Percentiles rank a stretch among this genome's conserved stretches.
Conservation (phyloP, 2,329 filamentous ascomycete genomes). For the Plenodomus biglobosus region DNA sequence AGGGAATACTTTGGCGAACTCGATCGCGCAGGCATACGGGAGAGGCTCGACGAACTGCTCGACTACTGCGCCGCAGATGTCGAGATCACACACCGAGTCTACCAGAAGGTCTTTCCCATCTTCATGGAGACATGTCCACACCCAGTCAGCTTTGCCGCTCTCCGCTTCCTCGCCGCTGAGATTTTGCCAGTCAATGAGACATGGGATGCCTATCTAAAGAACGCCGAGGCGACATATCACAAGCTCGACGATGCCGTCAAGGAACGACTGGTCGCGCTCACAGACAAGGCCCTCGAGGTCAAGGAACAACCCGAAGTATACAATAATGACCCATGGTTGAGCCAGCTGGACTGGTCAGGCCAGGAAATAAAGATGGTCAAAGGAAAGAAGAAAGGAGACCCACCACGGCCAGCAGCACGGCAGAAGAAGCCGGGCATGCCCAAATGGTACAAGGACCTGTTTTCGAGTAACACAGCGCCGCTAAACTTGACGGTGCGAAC, state of each 20-base stretch:
- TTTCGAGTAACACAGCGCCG: conserved; percentile 64
- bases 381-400: conserved; percentile 82
- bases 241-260: conserved; percentile 75
- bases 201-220: conserved; percentile 83
- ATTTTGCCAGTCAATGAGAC: conserved; percentile 86
- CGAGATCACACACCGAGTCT: conserved; percentile 88
- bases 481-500: conserved; percentile 85
- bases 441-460: conserved; percentile 93
- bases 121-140: conserved; percentile 91
- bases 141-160: conserved; percentile 92
- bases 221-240: conserved; percentile 82
- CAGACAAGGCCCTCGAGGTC: conserved; percentile 73
- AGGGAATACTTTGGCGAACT: conserved; percentile 85
- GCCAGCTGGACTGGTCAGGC: conserved; percentile 92
- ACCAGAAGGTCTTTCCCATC: conserved; percentile 85
- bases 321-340: conserved; percentile 82
- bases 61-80: conserved; percentile 97
- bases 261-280: conserved; percentile 70
- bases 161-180: conserved; percentile 89
- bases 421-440: conserved; percentile 97
- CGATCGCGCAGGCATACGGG: conserved; percentile 68
- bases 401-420: conserved; percentile 71
- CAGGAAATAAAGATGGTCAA: conserved; percentile 92
- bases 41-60: conserved; percentile 76
- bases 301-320: conserved; percentile 71